Evolutionary conservation across 2,329 filamentous ascomycete genomes (phyloP), one percentile per base, ranked within the genome.

Genomic region (Lojkania enalia): DNA sequence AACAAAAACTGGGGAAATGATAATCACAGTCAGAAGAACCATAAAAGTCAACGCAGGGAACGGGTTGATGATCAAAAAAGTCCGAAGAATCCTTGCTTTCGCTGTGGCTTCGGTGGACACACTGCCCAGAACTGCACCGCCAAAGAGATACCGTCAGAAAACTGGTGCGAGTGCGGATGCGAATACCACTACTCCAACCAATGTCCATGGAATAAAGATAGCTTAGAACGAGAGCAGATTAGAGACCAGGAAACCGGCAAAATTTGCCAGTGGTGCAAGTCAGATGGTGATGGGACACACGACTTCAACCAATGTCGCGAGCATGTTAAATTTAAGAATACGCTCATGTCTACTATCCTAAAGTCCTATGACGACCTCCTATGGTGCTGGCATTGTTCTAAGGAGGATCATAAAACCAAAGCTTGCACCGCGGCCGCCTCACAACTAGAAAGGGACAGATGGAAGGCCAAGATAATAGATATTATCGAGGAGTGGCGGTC

Each of bases 211-310:
- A 37, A 44, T 9, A 32, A 39, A 16, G 43, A 54, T 15, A 13
- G 13, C 0, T n/a, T 30, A 5, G 23, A 38, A 30, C 44, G 48
- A 6, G 32, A 47, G 7, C 18, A 25, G 4, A 19, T 16, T 6
- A 11, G 37, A 1, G 19, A 18, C 3, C 11, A 23, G 11, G 25
- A 20, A 1, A 43, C 39, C 4, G 43, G 43, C 21, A 48, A 43
- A 20, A 45, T 54, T 14, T 54, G 48, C 31, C 39, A 49, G 16
- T 55, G 46, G 48, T 55, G 52, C 35, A 49, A 54, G 35, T 31
- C 32, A 16, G 33, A 36, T 13, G 39, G 46, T 7, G 49, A 52
- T 32, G 52, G 44, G 4, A 36, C 5, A 14, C 48, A 54, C 33
- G 20, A 9, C 11, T 49, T 39, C 20, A 20, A 44, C n/a, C 37